Base-by-base conservation (phyloP, 2,329 filamentous ascomycete species). In the Macrophomina pseudophaseolina region DNA sequence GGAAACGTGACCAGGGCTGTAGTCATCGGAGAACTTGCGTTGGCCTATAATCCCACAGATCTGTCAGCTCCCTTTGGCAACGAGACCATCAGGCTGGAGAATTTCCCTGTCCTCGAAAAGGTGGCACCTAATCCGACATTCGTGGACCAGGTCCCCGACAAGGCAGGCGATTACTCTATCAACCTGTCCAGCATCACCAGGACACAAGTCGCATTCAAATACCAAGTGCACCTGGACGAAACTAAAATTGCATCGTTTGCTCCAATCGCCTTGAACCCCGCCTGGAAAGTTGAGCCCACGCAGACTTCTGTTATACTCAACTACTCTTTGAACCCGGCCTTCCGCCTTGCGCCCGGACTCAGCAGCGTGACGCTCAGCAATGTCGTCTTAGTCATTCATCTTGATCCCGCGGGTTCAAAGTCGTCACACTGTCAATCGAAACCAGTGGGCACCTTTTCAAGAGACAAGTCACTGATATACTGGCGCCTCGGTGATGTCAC, bases 61-160 rank as follows among this genome's bases (percentile, higher is more conserved):
- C 80, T 84, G 46, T 71, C 74, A 38, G 71, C 76, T 14, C 74
- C 78, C 28, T 77, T 80, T 64, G 81, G 81, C 28, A 79, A 77
- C 1, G 86, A 94, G 73, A 90, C 83, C 1, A 90, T 98, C 70
- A 90, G 92, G 23, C 87, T 99, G 68, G 92, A 97, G 73, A 95
- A 97, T 75, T 97, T 97, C 75, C 81, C 89, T 9, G 86, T 87
- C n/a, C 85, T 99, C 5, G 95, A 98, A 73, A 93, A 92, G 73
- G 94, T 99, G 66, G 94, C 93, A 0, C 93, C 94, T 1, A 99
- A 99, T 76, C 92, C 93, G 51, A 91, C 93, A 66, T 97, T 98
- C 79, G 89, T 98, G 62, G 88, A 89, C 38, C 90, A 93, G 71
- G 83, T 86, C 0, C 74, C 84, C 1, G 87, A 90, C 9, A 88